Percentiles rank a stretch among this genome's conserved stretches.
Conservation (phyloP, 2,329 filamentous ascomycete genomes). For the Pseudonectria buxi region DNA sequence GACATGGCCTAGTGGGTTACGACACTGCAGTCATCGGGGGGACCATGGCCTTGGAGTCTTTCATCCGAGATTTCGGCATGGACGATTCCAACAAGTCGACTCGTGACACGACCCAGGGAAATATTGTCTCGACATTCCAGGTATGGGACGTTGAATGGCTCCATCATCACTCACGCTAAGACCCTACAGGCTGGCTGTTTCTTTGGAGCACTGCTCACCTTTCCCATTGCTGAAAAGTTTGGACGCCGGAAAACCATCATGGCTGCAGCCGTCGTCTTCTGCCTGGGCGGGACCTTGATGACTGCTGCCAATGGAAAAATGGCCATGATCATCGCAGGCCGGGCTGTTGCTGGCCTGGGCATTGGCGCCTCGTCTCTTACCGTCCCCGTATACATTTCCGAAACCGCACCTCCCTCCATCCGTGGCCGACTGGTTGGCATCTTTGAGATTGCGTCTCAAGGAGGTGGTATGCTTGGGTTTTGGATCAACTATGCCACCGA, state of each 20-base stretch:
- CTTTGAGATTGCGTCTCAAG: conserved; percentile 44
- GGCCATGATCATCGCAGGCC: conserved; percentile 49
- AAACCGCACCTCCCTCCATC: conserved; percentile 47
- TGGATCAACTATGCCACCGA: conserved; percentile 21
- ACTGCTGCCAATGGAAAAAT: conserved; percentile 36
- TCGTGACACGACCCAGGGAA: conserved; percentile 14
- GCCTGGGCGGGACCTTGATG: conserved; percentile 45
- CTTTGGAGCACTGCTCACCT: conserved; percentile 46
- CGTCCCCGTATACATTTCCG: conserved; percentile 52
- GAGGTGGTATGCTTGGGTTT: conserved; percentile 44
- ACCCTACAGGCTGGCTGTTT: conserved; percentile 42
- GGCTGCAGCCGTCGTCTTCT: conserved; percentile 41
- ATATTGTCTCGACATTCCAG: conserved; percentile 37
- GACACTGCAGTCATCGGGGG: conserved; percentile 20
- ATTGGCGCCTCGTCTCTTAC: conserved; percentile 44
- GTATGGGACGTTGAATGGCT: too few species aligned
- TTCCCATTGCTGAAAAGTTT: conserved; percentile 47
- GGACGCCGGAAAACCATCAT: conserved; percentile 47
- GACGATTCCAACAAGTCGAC: conserved; percentile 1
- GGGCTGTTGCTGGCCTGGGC: conserved; percentile 44
- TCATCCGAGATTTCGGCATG: conserved; percentile 13
- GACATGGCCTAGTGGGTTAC: conserved; percentile 20
- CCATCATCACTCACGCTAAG: too few species aligned
- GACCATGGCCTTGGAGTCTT: conserved; percentile 17
- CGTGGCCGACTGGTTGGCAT: conserved; percentile 45